Base-by-base conservation (phyloP, 73 alveolate genomes). In the Paramecium sonneborni region DNA sequence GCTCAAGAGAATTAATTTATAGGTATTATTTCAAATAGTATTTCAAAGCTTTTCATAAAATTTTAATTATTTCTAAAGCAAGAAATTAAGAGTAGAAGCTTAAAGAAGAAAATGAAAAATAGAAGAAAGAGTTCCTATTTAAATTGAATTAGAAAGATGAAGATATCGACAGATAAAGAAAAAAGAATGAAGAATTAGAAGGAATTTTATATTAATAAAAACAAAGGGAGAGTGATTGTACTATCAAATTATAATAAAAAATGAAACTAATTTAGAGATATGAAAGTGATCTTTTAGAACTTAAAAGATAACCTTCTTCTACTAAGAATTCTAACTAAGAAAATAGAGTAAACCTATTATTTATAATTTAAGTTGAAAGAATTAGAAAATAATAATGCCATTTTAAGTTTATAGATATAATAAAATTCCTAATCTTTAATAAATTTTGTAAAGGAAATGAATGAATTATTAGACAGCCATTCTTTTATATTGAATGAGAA, bases 101-200 rank as follows among this genome's bases (percentile, higher is more conserved):
- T 0, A 79, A 43, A 28, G 90, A 79, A 44, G 90, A 79, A 34
- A 43, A 79, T 24, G 90, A 79, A 79, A 79, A 46, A 79, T 79
- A 79, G 44, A 79, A 79, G 32, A 38, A 34, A 41, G 90, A 79
- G 15, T 79, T 79, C 24, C 23, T 79, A 44, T 24, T 24, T 14
- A 79, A 79, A 79, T 34, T 79, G 69, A 79, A 79, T 34, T 34
- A 43, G 41, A 79, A 79, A 28, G 90, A 79, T 44, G 90, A 79
- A 24, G 90, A 79, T 12, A 79, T 79, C 0, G 90, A 79, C 14
- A 79, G 55, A 37, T 20, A 79, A 34, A 79, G 55, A 79, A 79
- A 79, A 62, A 79, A 79, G 55, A 79, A 79, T 39, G 90, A 79
- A 43, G 90, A 79, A 41, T 44, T 79, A 62, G 90, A 79, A 24